Base-by-base conservation (phyloP, 2,329 filamentous ascomycete genomes). In the Aphanocladium album region DNA sequence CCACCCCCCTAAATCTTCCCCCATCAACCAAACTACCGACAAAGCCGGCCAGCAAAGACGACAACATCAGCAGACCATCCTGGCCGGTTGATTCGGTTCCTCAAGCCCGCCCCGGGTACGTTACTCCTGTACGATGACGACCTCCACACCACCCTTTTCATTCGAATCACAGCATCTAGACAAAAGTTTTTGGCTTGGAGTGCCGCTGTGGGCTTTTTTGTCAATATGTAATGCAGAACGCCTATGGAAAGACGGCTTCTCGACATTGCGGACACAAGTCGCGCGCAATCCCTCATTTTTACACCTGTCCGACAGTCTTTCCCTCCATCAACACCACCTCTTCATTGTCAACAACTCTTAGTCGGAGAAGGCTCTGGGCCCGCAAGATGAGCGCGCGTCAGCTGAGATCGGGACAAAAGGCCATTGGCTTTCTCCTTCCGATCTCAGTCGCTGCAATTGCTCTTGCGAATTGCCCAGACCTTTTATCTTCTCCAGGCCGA, bases 151-250 rank as follows among this genome's bases (percentile, higher is more conserved):
- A 21, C 12, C 35, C 9, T 5, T 21, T n/a, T n/a, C 39, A 19
- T 30, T 37, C 25, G 21, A 53, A 53, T 37, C 35, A 33, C 5
- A 50, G 25, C 41, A 56, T 60, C 33, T 41, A 56, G 7, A 56
- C 47, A 60, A 60, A 55, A 60, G 52, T 57, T 61, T 59, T 49
- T 59, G 41, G 25, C 52, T 46, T 53, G 52, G 46, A 57, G 52
- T 54, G 57, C 57, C 46, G 52, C 59, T 35, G 52, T 21, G 19
- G 46, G 37, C 52, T 56, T 46, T 19, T 46, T 25, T 56, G 59
- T 61, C 59, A 61, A 56, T 61, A 56, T 56, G 59, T 56, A 61
- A 56, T 61, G 59, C 59, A 45, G 59, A 60, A 56, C 21, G 33
- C 25, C 51, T 5, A 56, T 33, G 57, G 41, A 54, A 61, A 41